phyloP scores from a whole-genome alignment of 208 protist species.

The Trypanosoma boissoni region DNA sequence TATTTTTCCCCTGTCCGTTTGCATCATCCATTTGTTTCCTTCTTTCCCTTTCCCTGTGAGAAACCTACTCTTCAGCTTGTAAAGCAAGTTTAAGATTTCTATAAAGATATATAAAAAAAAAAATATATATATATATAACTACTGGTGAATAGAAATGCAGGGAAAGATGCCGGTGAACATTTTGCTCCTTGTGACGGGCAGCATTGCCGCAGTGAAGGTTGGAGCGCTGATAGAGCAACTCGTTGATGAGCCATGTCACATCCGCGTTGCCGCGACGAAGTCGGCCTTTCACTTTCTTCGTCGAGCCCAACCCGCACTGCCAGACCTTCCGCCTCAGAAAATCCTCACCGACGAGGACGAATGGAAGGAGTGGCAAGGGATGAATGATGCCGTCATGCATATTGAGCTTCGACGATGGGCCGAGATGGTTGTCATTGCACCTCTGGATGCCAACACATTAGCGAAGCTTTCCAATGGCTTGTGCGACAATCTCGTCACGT shows the following conservation, averaged over 20 bases:
- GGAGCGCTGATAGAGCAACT: conserved; percentile 80
- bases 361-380: conserved; percentile 76
- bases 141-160: conserved; percentile 6
- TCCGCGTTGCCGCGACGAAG: conserved; percentile 82
- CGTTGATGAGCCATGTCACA: conserved; percentile 49
- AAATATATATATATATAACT: too few relatives aligned
- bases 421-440: conserved; percentile 94
- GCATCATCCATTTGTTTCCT: too few relatives aligned
- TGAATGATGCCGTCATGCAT: conserved; percentile 90
- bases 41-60: too few relatives aligned
- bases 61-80: too few relatives aligned
- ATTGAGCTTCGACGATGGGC: conserved; percentile 94
- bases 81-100: too few relatives aligned
- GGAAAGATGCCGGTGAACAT: conserved; percentile 59
- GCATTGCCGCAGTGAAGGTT: conserved; percentile 87
- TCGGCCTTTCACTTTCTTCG: conserved; percentile 75
- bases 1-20: too few relatives aligned
- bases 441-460: conserved; percentile 96
- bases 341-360: conserved; percentile 86
- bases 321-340: conserved; percentile 62
- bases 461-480: conserved; percentile 94
- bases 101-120: too few relatives aligned
- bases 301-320: conserved; percentile 55
- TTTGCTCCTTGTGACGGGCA: conserved; percentile 82
- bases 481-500: conserved; percentile 95